Base-by-base conservation (phyloP, 1,284 basidiomycete species). In the Cryptococcus sp. region DNA sequence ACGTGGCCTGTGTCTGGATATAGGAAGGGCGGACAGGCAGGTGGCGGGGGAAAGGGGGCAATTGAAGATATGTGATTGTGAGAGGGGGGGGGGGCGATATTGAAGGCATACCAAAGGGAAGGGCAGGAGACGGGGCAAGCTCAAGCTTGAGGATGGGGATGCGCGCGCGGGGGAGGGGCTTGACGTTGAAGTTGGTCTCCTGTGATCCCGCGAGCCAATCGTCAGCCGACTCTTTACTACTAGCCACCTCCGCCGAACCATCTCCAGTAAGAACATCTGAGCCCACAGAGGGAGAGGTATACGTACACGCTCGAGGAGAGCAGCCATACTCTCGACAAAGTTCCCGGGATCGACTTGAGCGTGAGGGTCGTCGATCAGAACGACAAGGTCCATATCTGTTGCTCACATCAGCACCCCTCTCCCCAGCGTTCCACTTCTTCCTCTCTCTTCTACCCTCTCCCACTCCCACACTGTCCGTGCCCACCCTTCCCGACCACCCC, bases 111-210 rank as follows among this genome's bases (percentile, higher is more conserved):
- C 90, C 91, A 48, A 87, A 85, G 2, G 91, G 93, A 8, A 96
- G 80, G 2, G 91, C 91, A 15, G 87, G 86, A 0, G 91, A 94
- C 16, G 94, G 89, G 66, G 93, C 87, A 52, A 97, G 84, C 43
- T 88, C 92, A 56, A 98, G 83, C 80, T 98, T 98, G 74, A 98
- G 92, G 76, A 98, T 98, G 23, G 95, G 95, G 81, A 98, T 98
- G 66, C 95, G 87, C 16, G 95, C 95, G 78, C 95, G 90, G 5
- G 95, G 94, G 38, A 98, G 81, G 13, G 93, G 89, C 78, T 98
- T 97, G 79, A 98, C 93, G 55, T 73, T 88, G 75, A 98, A 98
- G 77, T 96, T 94, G 44, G 95, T 98, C 80, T 98, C 94, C 73
- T 75, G 55, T 88, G 73, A n/a, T 7, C 8, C 2, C 9, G 55